phyloP scores from a whole-genome alignment of 2,329 filamentous ascomycete species.

The Beauveria sp. region DNA sequence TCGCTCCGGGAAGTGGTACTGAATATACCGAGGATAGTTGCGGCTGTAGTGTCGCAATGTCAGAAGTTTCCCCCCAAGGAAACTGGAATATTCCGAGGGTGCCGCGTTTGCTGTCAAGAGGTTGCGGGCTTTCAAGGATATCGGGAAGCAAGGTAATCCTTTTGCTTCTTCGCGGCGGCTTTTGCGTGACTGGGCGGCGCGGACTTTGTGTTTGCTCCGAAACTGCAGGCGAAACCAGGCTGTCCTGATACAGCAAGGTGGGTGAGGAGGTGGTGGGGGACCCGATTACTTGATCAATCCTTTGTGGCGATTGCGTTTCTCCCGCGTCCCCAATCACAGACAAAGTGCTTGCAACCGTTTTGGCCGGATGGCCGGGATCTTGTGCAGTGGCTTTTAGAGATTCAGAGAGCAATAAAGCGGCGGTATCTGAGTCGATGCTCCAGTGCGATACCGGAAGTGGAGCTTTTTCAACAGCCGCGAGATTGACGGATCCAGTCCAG shows the following conservation, averaged over 20 bases:
- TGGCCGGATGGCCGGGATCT: neutral
- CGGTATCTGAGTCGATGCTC: conserved; percentile 10
- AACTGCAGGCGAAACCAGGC: neutral
- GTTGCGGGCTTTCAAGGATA: conserved; percentile 54
- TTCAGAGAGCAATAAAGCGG: conserved; percentile 4
- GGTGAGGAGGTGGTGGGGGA: neutral
- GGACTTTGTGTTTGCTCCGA: conserved; percentile 12
- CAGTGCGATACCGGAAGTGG: conserved; percentile 11
- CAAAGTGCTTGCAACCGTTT: neutral
- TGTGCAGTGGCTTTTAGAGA: conserved; percentile 12
- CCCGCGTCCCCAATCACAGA: neutral
- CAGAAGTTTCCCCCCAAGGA: conserved; percentile 57
- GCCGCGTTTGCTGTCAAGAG: conserved; percentile 48
- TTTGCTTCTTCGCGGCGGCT: conserved; percentile 46
- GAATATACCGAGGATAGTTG: conserved; percentile 21
- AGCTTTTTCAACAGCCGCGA: conserved; percentile 1
- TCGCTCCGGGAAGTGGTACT: conserved; percentile 44
- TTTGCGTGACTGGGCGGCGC: conserved; percentile 39
- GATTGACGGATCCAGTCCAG: conserved; percentile 22
- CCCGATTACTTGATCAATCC: neutral
- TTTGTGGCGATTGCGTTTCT: neutral
- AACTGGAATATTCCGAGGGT: conserved; percentile 60
- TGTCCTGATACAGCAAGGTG: neutral
- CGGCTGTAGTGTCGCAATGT: conserved; percentile 40
- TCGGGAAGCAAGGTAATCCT: conserved; percentile 54